Base-by-base conservation (phyloP, 1,139 yeast genomes). In the Saccharomycopsis phalli region DNA sequence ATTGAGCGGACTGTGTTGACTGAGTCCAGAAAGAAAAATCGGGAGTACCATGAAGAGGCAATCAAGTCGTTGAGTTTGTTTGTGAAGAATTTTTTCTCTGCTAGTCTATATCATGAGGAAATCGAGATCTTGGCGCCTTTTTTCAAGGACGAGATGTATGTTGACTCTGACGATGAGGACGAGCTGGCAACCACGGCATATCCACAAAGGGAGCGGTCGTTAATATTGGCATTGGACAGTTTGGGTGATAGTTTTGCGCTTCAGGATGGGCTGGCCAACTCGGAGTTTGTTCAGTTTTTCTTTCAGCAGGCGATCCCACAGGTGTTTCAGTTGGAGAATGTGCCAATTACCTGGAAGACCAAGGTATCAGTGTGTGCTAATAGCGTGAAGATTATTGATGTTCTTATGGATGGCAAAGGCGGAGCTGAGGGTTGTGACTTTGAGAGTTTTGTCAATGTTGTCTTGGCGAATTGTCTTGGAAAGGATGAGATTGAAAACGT, bases 11-110 rank as follows among this genome's bases (percentile, higher is more conserved):
- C 71, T 2, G 69, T 81, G 0, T 45, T 65, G 1, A 62, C 66
- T 1, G 97, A 88, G 56, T 74, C 82, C 0, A 72, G 71, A 45
- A 67, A 94, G 50, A 71, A 74, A 38, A 86, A 83, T 54, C 71
- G 69, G 50, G 70, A 59, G 1, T 88, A 88, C 56, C 83, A 76
- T 45, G 65, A 60, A 39, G 63, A 66, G 29, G 68, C 76, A 1
- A 56, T 79, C n/a, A 60, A 66, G 28, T 60, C 71, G 1, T 58
- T 74, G 34, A 76, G 81, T 2, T 60, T 56, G 18, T 80, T 67
- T 49, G 52, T 76, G 20, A 2, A 62, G 63, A 30, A 51, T 52
- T 76, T 64, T 50, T 72, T 74, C 18, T 59, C 61, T 29, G 65
- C 60, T 8, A 63, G 59, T 2, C 47, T 71, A 34, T 55, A 63